Percentiles rank a stretch among this genome's conserved stretches.
Conservation (phyloP, 495 filamentous ascomycete species). For the Usnea hakonensis region DNA sequence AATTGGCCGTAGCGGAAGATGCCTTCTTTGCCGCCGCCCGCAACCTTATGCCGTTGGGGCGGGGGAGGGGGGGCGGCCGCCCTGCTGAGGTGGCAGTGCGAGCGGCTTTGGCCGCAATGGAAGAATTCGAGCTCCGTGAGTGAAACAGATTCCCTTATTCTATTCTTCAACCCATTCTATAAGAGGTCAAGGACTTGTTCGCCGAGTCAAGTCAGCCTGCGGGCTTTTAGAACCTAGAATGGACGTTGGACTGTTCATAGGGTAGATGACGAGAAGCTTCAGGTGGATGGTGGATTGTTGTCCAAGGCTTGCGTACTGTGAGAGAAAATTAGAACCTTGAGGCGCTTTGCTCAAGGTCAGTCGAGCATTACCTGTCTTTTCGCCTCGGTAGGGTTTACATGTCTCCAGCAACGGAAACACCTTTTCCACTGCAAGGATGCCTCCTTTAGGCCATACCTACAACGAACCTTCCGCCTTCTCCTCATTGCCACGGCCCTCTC, state of each 20-base stretch:
- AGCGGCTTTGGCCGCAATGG: slow-evolving; percentile 9
- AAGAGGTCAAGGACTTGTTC: slow-evolving; percentile 7
- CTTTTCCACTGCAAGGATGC: background rate
- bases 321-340: slow-evolving; percentile 6
- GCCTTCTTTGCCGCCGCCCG: background rate
- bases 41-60: background rate
- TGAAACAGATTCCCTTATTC: background rate
- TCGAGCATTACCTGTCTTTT: slow-evolving; percentile 6
- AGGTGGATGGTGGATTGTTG: slow-evolving; percentile 4
- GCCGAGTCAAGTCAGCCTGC: slow-evolving; percentile 4
- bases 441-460: background rate
- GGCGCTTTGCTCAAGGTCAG: slow-evolving; percentile 5
- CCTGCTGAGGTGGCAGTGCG: background rate
- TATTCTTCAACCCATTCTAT: slow-evolving; percentile 9
- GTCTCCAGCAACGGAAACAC: background rate
- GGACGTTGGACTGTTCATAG: slow-evolving; percentile 7
- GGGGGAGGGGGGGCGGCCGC: slow-evolving; percentile 2
- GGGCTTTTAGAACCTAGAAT: slow-evolving; percentile 6
- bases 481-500: background rate
- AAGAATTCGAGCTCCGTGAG: slow-evolving; percentile 1
- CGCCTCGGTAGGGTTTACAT: slow-evolving; percentile 4
- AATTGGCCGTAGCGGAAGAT: slow-evolving; percentile 10
- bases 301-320: slow-evolving; percentile 5
- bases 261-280: slow-evolving; percentile 9
- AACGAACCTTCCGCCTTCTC: slow-evolving; percentile 7